Evolutionary conservation across 2,329 filamentous ascomycete genomes (phyloP).

Genomic region (Cladosporium cucumerinum): DNA sequence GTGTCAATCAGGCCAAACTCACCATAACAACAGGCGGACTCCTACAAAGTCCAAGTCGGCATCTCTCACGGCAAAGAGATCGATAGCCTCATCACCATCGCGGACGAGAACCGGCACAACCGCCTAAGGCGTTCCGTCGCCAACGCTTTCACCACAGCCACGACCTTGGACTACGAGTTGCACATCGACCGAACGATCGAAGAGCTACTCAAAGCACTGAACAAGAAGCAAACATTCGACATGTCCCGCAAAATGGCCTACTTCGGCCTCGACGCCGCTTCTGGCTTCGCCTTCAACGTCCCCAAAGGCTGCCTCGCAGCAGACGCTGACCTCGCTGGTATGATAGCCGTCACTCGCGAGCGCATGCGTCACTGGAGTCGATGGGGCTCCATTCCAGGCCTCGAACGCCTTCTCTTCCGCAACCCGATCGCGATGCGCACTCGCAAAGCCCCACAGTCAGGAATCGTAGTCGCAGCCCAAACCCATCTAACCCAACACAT

Average conservation of each 20-base stretch:
- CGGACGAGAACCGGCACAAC: neutral
- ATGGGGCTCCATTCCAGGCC: neutral
- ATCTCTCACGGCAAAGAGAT: neutral
- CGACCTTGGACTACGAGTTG: neutral
- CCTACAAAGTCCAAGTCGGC: constrained; percentile 1
- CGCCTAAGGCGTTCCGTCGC: neutral
- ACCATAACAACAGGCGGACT: neutral
- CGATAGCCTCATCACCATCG: neutral
- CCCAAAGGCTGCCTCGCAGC: neutral
- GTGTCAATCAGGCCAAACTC: neutral
- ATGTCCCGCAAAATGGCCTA: neutral
- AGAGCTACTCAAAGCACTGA: neutral
- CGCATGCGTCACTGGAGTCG: neutral
- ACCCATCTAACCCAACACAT: neutral
- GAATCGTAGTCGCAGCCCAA: neutral
- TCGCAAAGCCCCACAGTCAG: neutral
- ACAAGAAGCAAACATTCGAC: neutral
- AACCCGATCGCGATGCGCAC: neutral
- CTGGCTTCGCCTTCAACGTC: neutral
- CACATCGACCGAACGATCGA: constrained; percentile 6
- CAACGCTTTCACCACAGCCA: neutral
- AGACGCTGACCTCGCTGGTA: neutral
- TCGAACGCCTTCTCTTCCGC: neutral
- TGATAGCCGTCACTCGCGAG: neutral
- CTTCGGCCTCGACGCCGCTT: constrained; percentile 4